Evolutionary conservation across 352 stramenopile genomes (phyloP).

Genomic region (Phytophthora meadii): DNA sequence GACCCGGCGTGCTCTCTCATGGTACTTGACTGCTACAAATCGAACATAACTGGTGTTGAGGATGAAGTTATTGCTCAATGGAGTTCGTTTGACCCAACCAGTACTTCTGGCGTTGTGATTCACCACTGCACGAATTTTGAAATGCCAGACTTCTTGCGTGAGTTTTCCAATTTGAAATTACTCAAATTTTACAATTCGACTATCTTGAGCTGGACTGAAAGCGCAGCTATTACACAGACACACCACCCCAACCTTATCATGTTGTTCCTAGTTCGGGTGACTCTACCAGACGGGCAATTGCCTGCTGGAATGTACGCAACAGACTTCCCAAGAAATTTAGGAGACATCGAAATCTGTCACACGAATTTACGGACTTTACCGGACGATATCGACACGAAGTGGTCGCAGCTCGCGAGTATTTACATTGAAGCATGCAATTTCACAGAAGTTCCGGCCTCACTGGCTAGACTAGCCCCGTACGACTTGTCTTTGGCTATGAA

Average conservation of each 20-base stretch:
- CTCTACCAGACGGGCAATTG: neutral
- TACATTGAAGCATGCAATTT: conserved; percentile 31
- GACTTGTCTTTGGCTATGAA: conserved; percentile 31
- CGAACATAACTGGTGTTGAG: conserved; percentile 3
- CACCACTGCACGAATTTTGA: conserved; percentile 49
- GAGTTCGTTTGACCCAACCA: conserved; percentile 4
- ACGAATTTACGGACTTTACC: conserved; percentile 48
- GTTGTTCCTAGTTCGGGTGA: conserved; percentile 35
- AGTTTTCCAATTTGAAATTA: conserved; percentile 40
- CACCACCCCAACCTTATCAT: conserved; percentile 38
- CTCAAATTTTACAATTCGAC: conserved; percentile 59
- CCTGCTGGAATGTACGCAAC: conserved; percentile 5
- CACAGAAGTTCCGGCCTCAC: conserved; percentile 13
- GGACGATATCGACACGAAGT: conserved; percentile 46
- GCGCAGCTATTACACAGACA: conserved; percentile 31
- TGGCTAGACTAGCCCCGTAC: conserved; percentile 24
- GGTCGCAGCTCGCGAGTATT: conserved; percentile 37
- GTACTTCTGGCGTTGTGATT: conserved; percentile 38
- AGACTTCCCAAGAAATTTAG: conserved; percentile 17
- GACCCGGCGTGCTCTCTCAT: conserved; percentile 37
- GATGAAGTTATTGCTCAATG: conserved; percentile 28
- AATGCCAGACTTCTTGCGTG: conserved; percentile 27
- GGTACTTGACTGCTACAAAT: conserved; percentile 27
- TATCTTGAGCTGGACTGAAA: conserved; percentile 32
- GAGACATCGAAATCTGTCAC: conserved; percentile 43